These are phyloP conservation scores for Elsinoe ampelina DNA, from an alignment of 2,329 filamentous ascomycete genomes.

Conservation along the genomic window DNA sequence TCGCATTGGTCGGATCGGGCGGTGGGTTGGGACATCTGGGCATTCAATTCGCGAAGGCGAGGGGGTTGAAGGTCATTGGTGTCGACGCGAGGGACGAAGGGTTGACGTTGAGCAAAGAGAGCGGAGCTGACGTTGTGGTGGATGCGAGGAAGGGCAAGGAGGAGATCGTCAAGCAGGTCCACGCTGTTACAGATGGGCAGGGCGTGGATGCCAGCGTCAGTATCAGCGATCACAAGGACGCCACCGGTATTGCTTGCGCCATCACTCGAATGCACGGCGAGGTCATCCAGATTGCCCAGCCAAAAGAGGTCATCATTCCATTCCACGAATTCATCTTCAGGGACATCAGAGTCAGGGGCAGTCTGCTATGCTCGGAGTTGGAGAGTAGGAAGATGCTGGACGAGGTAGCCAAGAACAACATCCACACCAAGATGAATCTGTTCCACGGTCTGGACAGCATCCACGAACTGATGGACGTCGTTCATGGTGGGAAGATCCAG, in stretches of 20 bases:
- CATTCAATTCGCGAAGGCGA: slow-evolving; percentile 42
- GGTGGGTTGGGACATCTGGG: slow-evolving; percentile 48
- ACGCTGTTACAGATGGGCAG: slow-evolving; percentile 38
- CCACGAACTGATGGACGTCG: slow-evolving; percentile 41
- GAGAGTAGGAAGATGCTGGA: slow-evolving; percentile 29
- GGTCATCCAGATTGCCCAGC: slow-evolving; percentile 51
- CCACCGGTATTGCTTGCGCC: slow-evolving; percentile 44
- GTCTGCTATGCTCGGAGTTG: slow-evolving; percentile 26
- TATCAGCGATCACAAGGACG: slow-evolving; percentile 43
- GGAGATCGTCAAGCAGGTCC: slow-evolving; percentile 39
- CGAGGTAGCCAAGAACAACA: slow-evolving; percentile 29
- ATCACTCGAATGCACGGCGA: slow-evolving; percentile 51
- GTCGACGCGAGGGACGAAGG: slow-evolving; percentile 48
- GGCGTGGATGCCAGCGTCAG: slow-evolving; percentile 47
- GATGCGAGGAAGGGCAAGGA: slow-evolving; percentile 44
- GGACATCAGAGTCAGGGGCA: slow-evolving; percentile 43
- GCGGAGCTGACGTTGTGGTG: slow-evolving; percentile 44
- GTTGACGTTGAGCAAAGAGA: slow-evolving; percentile 37
- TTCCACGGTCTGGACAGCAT: slow-evolving; percentile 47
- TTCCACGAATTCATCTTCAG: slow-evolving; percentile 45
- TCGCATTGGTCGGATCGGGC: slow-evolving; percentile 29
- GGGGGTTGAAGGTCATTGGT: slow-evolving; percentile 44
- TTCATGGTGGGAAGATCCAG: slow-evolving; percentile 44
- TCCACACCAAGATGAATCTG: slow-evolving; percentile 42
- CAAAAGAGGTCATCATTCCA: slow-evolving; percentile 30